phyloP scores from a whole-genome alignment of 768 basidiomycete genomes.

The Psilocybe sp. region DNA sequence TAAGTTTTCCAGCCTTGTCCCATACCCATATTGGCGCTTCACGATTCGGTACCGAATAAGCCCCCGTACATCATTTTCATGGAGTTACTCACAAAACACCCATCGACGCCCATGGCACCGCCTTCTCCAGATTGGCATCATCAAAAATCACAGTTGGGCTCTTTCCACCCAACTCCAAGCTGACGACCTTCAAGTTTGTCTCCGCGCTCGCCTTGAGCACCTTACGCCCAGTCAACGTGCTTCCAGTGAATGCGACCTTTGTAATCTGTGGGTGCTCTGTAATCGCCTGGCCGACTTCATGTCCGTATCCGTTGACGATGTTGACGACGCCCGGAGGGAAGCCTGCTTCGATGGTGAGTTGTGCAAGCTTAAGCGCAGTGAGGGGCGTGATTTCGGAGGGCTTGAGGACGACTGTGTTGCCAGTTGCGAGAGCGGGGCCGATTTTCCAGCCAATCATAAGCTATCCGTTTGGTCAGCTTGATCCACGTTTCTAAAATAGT shows the following conservation, averaged over 20 bases:
- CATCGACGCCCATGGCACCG: slow-evolving; percentile 66
- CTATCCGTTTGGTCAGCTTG: slow-evolving; percentile 23
- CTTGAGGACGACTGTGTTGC: slow-evolving; percentile 76
- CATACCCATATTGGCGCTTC: slow-evolving; percentile 6
- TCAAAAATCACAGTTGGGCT: slow-evolving; percentile 71
- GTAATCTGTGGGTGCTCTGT: slow-evolving; percentile 67
- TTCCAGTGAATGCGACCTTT: slow-evolving; percentile 86
- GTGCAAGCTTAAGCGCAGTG: slow-evolving; percentile 53
- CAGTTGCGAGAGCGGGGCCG: slow-evolving; percentile 80
- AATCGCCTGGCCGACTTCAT: slow-evolving; percentile 68
- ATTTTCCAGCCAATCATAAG: slow-evolving; percentile 75
- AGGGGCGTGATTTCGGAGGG: slow-evolving; percentile 80
- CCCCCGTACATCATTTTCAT: background rate
- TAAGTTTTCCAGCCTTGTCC: slow-evolving; percentile 1
- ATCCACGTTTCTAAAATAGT: background rate
- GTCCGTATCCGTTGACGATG: slow-evolving; percentile 70
- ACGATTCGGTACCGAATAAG: background rate
- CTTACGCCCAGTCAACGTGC: slow-evolving; percentile 74
- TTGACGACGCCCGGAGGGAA: slow-evolving; percentile 82
- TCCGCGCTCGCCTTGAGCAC: slow-evolving; percentile 78
- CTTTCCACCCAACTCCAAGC: slow-evolving; percentile 82
- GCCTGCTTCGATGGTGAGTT: slow-evolving; percentile 69
- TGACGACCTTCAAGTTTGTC: slow-evolving; percentile 82
- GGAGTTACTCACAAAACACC: slow-evolving; percentile 64
- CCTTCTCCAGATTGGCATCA: slow-evolving; percentile 69